phyloP scores from a whole-genome alignment of 2,329 filamentous ascomycete genomes.

The Hysterium pulicare region DNA sequence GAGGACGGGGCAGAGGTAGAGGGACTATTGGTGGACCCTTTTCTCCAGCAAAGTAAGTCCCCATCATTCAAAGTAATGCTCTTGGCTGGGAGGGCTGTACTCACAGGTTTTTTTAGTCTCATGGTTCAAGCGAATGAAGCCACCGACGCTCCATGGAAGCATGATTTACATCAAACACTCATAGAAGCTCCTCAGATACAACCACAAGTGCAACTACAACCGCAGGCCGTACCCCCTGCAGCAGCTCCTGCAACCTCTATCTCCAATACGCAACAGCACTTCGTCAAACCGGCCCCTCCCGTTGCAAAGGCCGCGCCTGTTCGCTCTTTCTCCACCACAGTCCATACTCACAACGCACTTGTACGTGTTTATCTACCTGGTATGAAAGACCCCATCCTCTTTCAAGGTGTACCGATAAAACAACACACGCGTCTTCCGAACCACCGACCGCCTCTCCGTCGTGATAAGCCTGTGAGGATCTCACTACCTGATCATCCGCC shows the following conservation, averaged over 20 bases:
- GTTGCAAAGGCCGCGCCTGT: constrained; percentile 8
- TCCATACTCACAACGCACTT: constrained; percentile 77
- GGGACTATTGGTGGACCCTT: constrained; percentile 55
- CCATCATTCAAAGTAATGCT: not conserved
- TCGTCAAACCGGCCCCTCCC: constrained; percentile 14
- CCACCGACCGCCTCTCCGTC: constrained; percentile 86
- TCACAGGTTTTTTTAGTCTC: constrained; percentile 37
- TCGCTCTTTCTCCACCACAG: constrained; percentile 70
- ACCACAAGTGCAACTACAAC: constrained; percentile 24
- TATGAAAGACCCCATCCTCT: constrained; percentile 68
- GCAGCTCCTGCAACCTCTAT: constrained; percentile 16
- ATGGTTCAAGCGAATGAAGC: constrained; percentile 46
- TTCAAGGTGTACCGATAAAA: constrained; percentile 75
- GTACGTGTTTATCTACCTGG: constrained; percentile 77
- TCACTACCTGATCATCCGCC: constrained; percentile 77
- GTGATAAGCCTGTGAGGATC: constrained; percentile 94
- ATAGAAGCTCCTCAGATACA: constrained; percentile 37
- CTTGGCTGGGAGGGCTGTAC: constrained; percentile 20
- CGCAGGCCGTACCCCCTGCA: constrained; percentile 14
- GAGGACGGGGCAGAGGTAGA: constrained; percentile 62
- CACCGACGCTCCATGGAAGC: constrained; percentile 77
- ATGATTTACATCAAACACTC: constrained; percentile 83
- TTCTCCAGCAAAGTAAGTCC: constrained; percentile 60
- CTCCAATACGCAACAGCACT: constrained; percentile 16
- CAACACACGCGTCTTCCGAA: constrained; percentile 93